Evolutionary conservation across 306 rosid genomes (phyloP).

Genomic region (Hylodesmum podocarpum): DNA sequence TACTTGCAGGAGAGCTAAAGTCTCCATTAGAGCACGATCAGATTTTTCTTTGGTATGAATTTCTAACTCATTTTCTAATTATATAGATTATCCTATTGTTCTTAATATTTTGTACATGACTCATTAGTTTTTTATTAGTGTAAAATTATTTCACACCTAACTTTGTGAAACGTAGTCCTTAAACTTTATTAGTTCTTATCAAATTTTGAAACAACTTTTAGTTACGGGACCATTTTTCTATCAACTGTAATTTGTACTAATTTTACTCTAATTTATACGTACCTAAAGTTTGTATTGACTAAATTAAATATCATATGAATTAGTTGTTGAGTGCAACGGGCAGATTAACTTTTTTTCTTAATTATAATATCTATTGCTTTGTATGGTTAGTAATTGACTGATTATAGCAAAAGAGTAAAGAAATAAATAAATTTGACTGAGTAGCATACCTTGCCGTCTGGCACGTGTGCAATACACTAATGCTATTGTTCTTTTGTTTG

Average conservation of each 20-base stretch:
- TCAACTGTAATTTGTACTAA: not conserved
- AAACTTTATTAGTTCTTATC: not conserved
- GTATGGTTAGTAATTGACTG: not conserved
- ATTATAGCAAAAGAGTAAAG: not conserved
- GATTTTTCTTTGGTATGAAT: conserved; percentile 42
- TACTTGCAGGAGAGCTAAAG: conserved; percentile 42
- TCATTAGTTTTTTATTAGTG: not conserved
- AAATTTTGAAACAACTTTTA: not conserved
- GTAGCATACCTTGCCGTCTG: not conserved
- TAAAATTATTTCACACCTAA: not conserved
- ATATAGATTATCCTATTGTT: not conserved
- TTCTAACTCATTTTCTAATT: not conserved
- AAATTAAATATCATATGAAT: not conserved
- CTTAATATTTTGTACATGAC: not conserved
- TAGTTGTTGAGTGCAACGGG: not conserved
- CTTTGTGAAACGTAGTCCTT: not conserved
- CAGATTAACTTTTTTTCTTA: not conserved
- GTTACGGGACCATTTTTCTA: not conserved
- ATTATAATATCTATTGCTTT: not conserved
- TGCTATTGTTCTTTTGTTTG: not conserved
- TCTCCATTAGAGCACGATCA: conserved; percentile 48
- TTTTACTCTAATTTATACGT: not conserved
- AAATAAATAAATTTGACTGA: not conserved
- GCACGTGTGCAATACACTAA: not conserved
- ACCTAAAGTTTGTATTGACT: not conserved